These are phyloP conservation scores for Debaryomyces sp. DNA, from an alignment of 1,139 yeast genomes.

Conservation along the genomic window DNA sequence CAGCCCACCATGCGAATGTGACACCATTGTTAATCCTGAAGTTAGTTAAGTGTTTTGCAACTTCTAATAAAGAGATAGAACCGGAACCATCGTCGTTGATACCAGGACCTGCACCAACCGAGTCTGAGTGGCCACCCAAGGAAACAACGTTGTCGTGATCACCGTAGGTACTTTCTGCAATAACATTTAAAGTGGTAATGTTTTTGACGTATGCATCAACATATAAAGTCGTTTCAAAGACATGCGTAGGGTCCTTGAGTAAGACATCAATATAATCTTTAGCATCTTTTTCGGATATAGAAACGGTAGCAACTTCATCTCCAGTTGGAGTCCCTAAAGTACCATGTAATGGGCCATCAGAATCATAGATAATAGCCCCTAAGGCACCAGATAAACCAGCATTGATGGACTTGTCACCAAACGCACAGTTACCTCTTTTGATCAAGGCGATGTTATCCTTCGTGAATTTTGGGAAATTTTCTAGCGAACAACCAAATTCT, in stretches of 20 bases:
- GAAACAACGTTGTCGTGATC: slow-evolving; percentile 85
- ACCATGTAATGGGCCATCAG: slow-evolving; percentile 64
- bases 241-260: slow-evolving; percentile 28
- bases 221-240: slow-evolving; percentile 49
- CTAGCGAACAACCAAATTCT: slow-evolving; percentile 65
- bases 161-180: slow-evolving; percentile 84
- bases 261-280: slow-evolving; percentile 43
- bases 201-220: slow-evolving; percentile 69
- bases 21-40: slow-evolving; percentile 84
- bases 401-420: slow-evolving; percentile 71
- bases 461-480: slow-evolving; percentile 57
- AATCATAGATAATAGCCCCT: slow-evolving; percentile 78
- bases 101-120: slow-evolving; percentile 91
- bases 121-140: slow-evolving; percentile 92
- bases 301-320: slow-evolving; percentile 61
- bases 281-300: slow-evolving; percentile 63
- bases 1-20: slow-evolving; percentile 97
- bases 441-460: slow-evolving; percentile 65
- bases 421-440: slow-evolving; percentile 81
- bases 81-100: slow-evolving; percentile 96
- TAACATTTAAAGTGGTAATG: slow-evolving; percentile 70
- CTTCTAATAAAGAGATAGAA: slow-evolving; percentile 78
- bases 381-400: slow-evolving; percentile 81
- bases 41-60: slow-evolving; percentile 75
- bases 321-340: slow-evolving; percentile 76